Conservation (phyloP, 2,329 filamentous ascomycete genomes). For the Stagonosporopsis rhizophila region DNA sequence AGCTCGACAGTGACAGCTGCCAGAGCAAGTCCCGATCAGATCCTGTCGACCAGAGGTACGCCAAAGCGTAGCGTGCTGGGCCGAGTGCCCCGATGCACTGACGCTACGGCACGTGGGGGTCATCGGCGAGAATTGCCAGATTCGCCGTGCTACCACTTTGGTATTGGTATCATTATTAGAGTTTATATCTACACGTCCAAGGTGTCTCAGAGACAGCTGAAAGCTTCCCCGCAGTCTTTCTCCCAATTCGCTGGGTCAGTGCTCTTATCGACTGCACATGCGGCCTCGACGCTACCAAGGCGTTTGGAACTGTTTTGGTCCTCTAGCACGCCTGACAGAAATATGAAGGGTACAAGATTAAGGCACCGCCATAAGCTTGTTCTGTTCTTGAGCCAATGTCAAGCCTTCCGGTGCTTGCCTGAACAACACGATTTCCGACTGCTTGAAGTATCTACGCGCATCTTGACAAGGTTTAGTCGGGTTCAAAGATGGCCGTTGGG, state of each 20-base stretch:
- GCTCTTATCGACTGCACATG: neutral
- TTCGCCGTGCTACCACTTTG: constrained; percentile 15
- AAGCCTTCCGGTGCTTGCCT: constrained; percentile 70
- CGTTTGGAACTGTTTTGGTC: neutral
- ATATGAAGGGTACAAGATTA: constrained; percentile 23
- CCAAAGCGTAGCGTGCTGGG: constrained; percentile 20
- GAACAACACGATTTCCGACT: constrained; percentile 97
- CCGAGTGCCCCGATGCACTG: constrained; percentile 14
- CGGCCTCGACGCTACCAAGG: neutral
- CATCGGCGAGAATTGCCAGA: constrained; percentile 14
- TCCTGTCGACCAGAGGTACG: constrained; percentile 2
- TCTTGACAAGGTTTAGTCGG: constrained; percentile 62
- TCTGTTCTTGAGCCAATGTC: constrained; percentile 57
- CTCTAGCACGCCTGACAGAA: neutral
- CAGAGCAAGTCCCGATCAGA: neutral
- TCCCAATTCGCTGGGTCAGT: neutral
- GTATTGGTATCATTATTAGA: constrained; percentile 20
- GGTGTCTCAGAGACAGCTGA: constrained; percentile 3
- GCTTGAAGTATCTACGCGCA: constrained; percentile 97
- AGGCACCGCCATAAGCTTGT: constrained; percentile 50
- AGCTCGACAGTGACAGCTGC: neutral
- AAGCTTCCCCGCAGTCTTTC: constrained; percentile 1
- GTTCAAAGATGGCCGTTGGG: neutral
- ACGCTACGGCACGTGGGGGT: constrained; percentile 9
- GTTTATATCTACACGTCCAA: constrained; percentile 17